Evolutionary conservation across 768 basidiomycete genomes (phyloP).

Genomic region (Pholiota molesta): DNA sequence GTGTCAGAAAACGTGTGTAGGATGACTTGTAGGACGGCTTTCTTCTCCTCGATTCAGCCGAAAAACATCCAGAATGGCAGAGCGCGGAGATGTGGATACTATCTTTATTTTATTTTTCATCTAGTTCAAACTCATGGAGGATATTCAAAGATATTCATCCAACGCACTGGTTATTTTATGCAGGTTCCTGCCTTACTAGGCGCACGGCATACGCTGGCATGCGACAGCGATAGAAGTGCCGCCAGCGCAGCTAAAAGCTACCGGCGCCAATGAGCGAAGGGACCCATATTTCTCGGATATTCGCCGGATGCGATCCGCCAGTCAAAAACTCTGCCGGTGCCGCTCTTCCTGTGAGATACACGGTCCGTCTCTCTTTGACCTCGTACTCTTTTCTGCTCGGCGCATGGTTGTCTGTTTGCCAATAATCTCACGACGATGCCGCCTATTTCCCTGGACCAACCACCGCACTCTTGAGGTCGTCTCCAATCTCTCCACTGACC

Average conservation of each 20-base stretch:
- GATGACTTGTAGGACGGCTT: background rate
- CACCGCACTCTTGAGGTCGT: constrained; percentile 44
- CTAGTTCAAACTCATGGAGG: background rate
- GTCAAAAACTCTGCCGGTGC: background rate
- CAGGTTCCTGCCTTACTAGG: background rate
- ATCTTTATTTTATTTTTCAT: background rate
- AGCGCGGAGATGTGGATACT: background rate
- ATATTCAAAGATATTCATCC: background rate
- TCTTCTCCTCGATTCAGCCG: constrained; percentile 11
- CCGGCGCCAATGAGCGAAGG: background rate
- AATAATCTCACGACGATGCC: background rate
- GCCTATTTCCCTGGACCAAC: constrained; percentile 11
- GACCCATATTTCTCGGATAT: constrained; percentile 23
- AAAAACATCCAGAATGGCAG: constrained; percentile 9
- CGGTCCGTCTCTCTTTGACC: background rate
- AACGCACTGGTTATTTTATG: background rate
- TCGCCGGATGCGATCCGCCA: constrained; percentile 15
- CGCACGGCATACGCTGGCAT: background rate
- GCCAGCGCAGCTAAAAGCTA: background rate
- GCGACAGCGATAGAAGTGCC: background rate
- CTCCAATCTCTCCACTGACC: constrained; percentile 44
- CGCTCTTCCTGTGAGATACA: background rate
- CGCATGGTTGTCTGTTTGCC: background rate
- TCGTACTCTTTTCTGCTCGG: background rate
- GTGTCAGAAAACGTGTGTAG: background rate